Base-by-base conservation (phyloP, 768 basidiomycete species). In the Chalciporus pseudorubinellus region DNA sequence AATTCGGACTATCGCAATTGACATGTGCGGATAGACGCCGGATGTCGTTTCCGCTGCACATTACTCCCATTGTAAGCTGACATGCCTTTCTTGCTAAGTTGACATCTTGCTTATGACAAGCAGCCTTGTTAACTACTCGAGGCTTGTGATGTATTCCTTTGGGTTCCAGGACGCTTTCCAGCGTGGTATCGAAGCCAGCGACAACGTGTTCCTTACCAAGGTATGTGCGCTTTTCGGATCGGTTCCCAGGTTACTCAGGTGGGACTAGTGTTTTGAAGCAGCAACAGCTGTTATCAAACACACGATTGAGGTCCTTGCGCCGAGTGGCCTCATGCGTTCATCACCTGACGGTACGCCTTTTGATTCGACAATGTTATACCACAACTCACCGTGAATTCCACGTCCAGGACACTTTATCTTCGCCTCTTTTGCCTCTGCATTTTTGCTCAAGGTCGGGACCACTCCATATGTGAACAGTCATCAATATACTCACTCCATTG, bases 121-220 rank as follows among this genome's bases (percentile, higher is more conserved):
- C 48, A 91, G 88, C 77, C 75, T 88, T 39, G 84, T 86, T 51
- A 80, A 74, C 24, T 92, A 91, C 60, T 87, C 87, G 31, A 77
- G 89, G 14, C 80, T 92, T 11, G 89, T 92, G 44, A 89, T 91
- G 87, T 89, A 81, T 61, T 91, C 89, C 0, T 91, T 92, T 59
- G 89, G 87, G 5, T 91, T 91, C 70, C 89, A 92, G 57, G 85
- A 90, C 58, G 88, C 88, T 2, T 89, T 81, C 66, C 80, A 84
- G 57, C 79, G 85, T 8, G 86, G 87, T 1, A 77, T 88, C 24
- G 75, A 82, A 54, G 67, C 74, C 1, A 77, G 76, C 2, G 87
- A 89, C 64, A 68, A 81, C 16, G 61, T 89, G 19, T 86, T 87
- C 66, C 83, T 90, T 55, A 78, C 74, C 49, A 85, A 83, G 76